Evolutionary conservation across 768 basidiomycete species (phyloP).

Genomic region (Leccinellum albellum): DNA sequence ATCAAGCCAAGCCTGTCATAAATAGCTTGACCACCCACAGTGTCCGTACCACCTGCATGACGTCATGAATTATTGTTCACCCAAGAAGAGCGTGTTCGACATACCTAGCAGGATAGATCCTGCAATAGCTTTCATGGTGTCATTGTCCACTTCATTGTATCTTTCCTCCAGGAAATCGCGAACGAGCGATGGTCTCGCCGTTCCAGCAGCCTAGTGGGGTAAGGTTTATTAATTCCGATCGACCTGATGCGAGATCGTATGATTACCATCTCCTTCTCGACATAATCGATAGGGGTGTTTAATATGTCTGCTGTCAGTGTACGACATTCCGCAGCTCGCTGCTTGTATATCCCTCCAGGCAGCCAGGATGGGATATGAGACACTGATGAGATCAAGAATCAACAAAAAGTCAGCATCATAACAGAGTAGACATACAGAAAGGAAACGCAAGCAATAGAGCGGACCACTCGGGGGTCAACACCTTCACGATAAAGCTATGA

Average conservation of each 20-base stretch:
- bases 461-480: constrained; percentile 20
- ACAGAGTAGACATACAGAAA: constrained; percentile 19
- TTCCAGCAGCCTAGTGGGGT: constrained; percentile 17
- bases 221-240: neutral
- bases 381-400: constrained; percentile 7
- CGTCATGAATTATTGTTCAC: neutral
- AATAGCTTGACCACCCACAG: constrained; percentile 11
- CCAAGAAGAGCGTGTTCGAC: neutral
- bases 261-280: constrained; percentile 22
- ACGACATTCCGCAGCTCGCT: constrained; percentile 13
- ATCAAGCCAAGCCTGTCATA: neutral
- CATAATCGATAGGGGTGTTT: constrained; percentile 20
- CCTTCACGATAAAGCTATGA: constrained; percentile 5
- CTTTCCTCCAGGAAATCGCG: constrained; percentile 10
- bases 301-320: constrained; percentile 23
- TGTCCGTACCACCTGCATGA: constrained; percentile 24
- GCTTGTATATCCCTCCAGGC: constrained; percentile 29
- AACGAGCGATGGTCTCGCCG: constrained; percentile 21
- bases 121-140: constrained; percentile 21
- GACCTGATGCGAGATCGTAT: neutral
- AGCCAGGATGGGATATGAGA: constrained; percentile 32
- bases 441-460: constrained; percentile 23
- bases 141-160: neutral
- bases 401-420: neutral
- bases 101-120: constrained; percentile 22